Conservation (phyloP, 495 filamentous ascomycete genomes). For the Tuber microsphaerosporum region DNA sequence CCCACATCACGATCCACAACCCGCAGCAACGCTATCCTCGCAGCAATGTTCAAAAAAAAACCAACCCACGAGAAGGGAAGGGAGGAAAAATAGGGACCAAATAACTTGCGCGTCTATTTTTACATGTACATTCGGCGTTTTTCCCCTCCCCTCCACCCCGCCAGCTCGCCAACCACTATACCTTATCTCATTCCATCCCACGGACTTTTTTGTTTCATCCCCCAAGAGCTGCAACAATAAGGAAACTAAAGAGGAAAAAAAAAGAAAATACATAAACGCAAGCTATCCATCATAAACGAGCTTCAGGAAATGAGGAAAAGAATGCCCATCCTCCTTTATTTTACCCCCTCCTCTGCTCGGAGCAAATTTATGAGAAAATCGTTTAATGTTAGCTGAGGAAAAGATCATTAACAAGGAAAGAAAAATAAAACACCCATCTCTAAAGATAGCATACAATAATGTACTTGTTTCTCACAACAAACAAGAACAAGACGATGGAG, state of each 20-base stretch:
- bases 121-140: background rate
- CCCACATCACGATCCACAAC: background rate
- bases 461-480: slow-evolving; percentile 4
- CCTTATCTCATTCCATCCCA: background rate
- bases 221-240: background rate
- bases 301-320: background rate
- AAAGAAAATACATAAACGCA: background rate
- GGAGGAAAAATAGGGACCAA: background rate
- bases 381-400: background rate
- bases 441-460: background rate
- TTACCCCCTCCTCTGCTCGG: background rate
- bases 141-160: background rate
- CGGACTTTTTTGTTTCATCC: background rate
- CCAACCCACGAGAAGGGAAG: background rate
- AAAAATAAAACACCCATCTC: slow-evolving; percentile 1
- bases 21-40: background rate
- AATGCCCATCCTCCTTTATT: background rate
- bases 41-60: background rate
- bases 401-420: background rate
- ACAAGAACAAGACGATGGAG: slow-evolving; percentile 7
- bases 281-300: background rate
- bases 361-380: background rate
- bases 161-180: background rate
- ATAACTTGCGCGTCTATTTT: background rate
- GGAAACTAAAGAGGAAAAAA: background rate